These are phyloP conservation scores for Pseudotulostoma volvatum DNA, from an alignment of 495 filamentous ascomycete species.

Conservation along the genomic window DNA sequence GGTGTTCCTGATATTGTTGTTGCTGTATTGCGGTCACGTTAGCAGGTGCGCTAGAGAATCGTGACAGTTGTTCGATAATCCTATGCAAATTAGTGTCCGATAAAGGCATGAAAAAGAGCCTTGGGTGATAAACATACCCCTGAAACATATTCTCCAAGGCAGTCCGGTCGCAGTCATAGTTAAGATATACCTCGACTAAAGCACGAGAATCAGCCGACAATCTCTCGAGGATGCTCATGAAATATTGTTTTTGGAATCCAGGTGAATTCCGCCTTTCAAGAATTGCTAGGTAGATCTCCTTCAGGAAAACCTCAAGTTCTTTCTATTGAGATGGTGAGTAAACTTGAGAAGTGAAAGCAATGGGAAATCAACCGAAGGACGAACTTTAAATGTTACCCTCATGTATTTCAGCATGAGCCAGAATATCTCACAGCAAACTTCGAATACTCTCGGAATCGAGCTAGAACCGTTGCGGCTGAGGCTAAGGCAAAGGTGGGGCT, in stretches of 20 bases:
- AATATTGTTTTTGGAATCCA: conserved; percentile 77
- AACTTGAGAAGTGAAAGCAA: not conserved
- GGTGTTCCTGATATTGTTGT: conserved; percentile 66
- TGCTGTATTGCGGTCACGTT: conserved; percentile 60
- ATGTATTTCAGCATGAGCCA: conserved; percentile 92
- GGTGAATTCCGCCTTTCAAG: conserved; percentile 78
- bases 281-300: conserved; percentile 92
- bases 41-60: conserved; percentile 59
- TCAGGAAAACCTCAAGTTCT: conserved; percentile 94
- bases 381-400: conserved; percentile 80
- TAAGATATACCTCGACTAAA: conserved; percentile 90
- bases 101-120: not conserved
- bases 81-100: conserved; percentile 22
- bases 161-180: conserved; percentile 92
- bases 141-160: conserved; percentile 96
- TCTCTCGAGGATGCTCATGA: conserved; percentile 71
- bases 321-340: conserved; percentile 39
- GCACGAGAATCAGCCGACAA: conserved; percentile 73
- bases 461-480: conserved; percentile 90
- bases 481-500: conserved; percentile 87
- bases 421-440: conserved; percentile 93
- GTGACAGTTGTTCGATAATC: conserved; percentile 82
- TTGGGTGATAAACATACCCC: conserved; percentile 19
- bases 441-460: conserved; percentile 78
- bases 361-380: conserved; percentile 4